phyloP scores from a whole-genome alignment of 306 rosid genomes.

The Trichosanthes cucumerina region DNA sequence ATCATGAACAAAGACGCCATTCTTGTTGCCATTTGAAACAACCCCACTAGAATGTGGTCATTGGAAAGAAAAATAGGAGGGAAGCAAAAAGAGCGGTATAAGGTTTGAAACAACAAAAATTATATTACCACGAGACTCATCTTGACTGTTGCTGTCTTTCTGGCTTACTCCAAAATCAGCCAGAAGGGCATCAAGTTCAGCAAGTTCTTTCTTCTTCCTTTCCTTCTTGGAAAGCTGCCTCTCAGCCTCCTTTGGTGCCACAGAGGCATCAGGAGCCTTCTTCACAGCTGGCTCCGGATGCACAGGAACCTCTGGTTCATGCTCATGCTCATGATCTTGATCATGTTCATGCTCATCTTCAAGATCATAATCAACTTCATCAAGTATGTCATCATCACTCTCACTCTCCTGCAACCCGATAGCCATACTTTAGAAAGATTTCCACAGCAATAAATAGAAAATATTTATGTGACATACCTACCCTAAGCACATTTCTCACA shows the following conservation, averaged over 20 bases:
- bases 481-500: not conserved
- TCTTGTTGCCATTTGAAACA: not conserved
- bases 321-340: conserved; percentile 31
- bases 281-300: conserved; percentile 43
- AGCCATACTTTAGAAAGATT: not conserved
- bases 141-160: conserved; percentile 53
- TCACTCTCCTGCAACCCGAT: conserved; percentile 55
- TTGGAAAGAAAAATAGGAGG: not conserved
- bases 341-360: conserved; percentile 89
- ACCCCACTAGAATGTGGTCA: too few relatives aligned
- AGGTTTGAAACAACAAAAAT: not conserved
- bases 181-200: conserved; percentile 87
- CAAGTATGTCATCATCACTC: conserved; percentile 81
- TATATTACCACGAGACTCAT: conserved; percentile 53
- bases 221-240: conserved; percentile 86
- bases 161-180: conserved; percentile 74
- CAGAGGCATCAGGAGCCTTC: conserved; percentile 42
- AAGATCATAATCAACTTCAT: conserved; percentile 75
- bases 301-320: conserved; percentile 39
- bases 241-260: conserved; percentile 63
- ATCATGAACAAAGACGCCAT: not conserved
- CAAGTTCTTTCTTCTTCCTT: conserved; percentile 90
- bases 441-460: not conserved
- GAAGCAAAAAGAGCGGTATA: not conserved
- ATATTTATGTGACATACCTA: not conserved